A percentile compares a stretch with the other conserved stretches of the same genome.
Conservation (phyloP, 495 filamentous ascomycete genomes). For the Lichina pygmaea region DNA sequence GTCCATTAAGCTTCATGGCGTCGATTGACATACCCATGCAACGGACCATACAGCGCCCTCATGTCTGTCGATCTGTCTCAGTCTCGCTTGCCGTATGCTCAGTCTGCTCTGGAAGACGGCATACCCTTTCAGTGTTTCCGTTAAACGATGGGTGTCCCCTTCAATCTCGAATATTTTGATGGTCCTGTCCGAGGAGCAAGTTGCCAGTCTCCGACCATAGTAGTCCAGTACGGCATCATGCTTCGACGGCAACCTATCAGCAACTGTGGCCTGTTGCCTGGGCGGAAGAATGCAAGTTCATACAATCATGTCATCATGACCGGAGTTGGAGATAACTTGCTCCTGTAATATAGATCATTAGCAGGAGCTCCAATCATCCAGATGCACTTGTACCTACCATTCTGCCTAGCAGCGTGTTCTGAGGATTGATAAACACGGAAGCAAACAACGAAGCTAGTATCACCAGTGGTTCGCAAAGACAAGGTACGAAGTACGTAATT, state of each 20-base stretch:
- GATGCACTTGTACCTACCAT: no score
- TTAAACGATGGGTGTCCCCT: constrained; percentile 68
- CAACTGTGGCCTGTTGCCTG: background rate
- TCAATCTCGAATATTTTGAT: constrained; percentile 99
- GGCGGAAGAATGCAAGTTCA: constrained; percentile 13
- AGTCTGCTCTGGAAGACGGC: constrained; percentile 2
- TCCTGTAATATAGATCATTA: constrained; percentile 18
- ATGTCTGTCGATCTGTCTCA: constrained; percentile 26
- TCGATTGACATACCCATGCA: constrained; percentile 34
- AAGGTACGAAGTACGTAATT: no score
- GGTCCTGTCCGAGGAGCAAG: constrained; percentile 90
- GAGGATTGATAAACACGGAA: no score
- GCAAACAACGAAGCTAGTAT: no score
- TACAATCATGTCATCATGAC: constrained; percentile 99
- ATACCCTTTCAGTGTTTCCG: constrained; percentile 88
- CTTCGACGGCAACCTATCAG: constrained; percentile 8
- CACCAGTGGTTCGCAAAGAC: no score
- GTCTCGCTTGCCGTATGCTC: background rate
- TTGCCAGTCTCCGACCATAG: constrained; percentile 87
- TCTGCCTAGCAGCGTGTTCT: no score
- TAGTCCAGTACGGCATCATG: constrained; percentile 97
- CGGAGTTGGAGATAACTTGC: constrained; percentile 69
- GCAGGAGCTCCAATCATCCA: no score
- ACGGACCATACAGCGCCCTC: constrained; percentile 93
- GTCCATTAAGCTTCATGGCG: constrained; percentile 4